phyloP scores from a whole-genome alignment of 2,329 filamentous ascomycete species.

The Stachybotrys chartarum region DNA sequence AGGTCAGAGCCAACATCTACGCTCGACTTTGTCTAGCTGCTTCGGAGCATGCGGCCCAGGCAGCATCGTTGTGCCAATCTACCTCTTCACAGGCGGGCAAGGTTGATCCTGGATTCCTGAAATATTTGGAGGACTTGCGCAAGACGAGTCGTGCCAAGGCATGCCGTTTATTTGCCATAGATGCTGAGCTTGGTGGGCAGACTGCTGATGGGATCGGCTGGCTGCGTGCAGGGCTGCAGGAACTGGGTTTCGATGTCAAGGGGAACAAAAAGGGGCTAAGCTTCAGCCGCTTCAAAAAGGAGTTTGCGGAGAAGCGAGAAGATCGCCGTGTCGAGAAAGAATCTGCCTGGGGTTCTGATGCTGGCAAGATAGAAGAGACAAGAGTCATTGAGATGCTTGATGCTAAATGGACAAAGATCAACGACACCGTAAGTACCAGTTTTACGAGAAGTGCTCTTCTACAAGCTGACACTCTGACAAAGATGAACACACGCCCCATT shows the following conservation, averaged over 20 bases:
- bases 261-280: conserved; percentile 47
- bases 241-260: conserved; percentile 58
- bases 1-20: conserved; percentile 82
- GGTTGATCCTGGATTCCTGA: conserved; percentile 58
- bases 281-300: conserved; percentile 62
- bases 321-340: conserved; percentile 73
- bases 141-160: conserved; percentile 74
- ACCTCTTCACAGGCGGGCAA: conserved; percentile 33
- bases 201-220: conserved; percentile 82
- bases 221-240: conserved; percentile 69
- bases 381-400: conserved; percentile 82
- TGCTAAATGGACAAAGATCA: conserved; percentile 84
- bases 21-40: conserved; percentile 82
- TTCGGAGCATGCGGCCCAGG: conserved; percentile 77
- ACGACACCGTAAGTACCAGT: conserved; percentile 65
- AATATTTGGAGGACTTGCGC: conserved; percentile 70
- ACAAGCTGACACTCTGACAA: conserved; percentile 21
- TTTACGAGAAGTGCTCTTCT: conserved; percentile 5
- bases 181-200: conserved; percentile 76
- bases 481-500: conserved; percentile 71
- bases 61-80: conserved; percentile 43
- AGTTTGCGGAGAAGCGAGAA: conserved; percentile 69
- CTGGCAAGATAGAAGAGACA: conserved; percentile 75
- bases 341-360: conserved; percentile 71
- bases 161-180: conserved; percentile 83